A percentile compares a stretch with the other conserved stretches of the same genome.
Evolutionary conservation across 495 filamentous ascomycete species (phyloP).

Genomic region (Podospora fimiseda): DNA sequence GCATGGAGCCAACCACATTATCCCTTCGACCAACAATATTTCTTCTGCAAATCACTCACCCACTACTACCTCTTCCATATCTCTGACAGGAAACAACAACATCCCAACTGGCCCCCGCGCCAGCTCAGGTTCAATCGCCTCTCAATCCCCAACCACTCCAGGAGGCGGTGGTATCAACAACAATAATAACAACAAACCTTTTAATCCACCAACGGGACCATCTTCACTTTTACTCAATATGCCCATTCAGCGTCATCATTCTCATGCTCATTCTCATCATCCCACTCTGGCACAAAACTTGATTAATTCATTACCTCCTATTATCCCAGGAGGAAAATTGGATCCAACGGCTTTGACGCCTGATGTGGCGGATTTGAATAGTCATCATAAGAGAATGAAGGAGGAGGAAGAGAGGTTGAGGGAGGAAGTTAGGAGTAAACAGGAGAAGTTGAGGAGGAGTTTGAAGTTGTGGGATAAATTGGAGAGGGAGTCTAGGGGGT

Average conservation of each 20-base stretch:
- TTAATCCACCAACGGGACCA: slow-evolving; percentile 47
- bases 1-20: slow-evolving; percentile 25
- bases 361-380: slow-evolving; percentile 31
- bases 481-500: slow-evolving; percentile 39
- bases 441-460: slow-evolving; percentile 40
- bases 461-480: slow-evolving; percentile 36
- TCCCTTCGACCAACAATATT: slow-evolving; percentile 8
- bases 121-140: no score
- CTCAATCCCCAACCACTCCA: slow-evolving; percentile 20
- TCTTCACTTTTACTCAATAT: no score
- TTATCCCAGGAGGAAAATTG: slow-evolving; percentile 39
- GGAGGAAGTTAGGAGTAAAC: slow-evolving; percentile 37
- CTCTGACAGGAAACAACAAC: slow-evolving; percentile 21
- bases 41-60: slow-evolving; percentile 24
- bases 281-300: slow-evolving; percentile 37
- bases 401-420: slow-evolving; percentile 44
- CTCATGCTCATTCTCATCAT: slow-evolving; percentile 13
- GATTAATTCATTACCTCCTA: slow-evolving; percentile 33
- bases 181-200: slow-evolving; percentile 25
- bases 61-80: slow-evolving; percentile 24
- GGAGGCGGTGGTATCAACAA: background rate
- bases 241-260: no score
- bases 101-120: slow-evolving; percentile 44
- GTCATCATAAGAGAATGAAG: slow-evolving; percentile 31
- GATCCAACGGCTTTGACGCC: slow-evolving; percentile 29